phyloP scores from a whole-genome alignment of 179 eudicot species.

The Gypsophila paniculata region DNA sequence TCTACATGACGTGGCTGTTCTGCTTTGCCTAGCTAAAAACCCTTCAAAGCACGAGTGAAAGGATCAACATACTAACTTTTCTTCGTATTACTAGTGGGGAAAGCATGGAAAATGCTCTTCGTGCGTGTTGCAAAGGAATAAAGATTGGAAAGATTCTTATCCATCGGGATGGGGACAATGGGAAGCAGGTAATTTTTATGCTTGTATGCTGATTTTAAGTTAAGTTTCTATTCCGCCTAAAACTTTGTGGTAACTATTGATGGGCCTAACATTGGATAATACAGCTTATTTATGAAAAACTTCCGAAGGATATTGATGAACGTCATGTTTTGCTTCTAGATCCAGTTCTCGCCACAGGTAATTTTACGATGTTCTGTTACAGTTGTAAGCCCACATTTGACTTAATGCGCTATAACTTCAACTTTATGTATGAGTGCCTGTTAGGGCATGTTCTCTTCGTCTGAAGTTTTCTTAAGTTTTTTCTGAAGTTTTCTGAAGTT shows the following conservation, averaged over 20 bases:
- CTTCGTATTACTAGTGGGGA: slow-evolving; percentile 58
- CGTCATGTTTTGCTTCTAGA: slow-evolving; percentile 95
- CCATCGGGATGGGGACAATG: slow-evolving; percentile 96
- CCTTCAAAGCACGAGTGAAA: background rate
- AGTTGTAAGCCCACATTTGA: background rate
- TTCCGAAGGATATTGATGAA: slow-evolving; percentile 83
- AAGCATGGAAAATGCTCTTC: slow-evolving; percentile 98
- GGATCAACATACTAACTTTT: background rate
- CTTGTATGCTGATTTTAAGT: background rate
- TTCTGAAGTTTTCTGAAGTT: no score
- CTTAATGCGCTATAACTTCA: background rate
- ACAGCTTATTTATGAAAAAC: slow-evolving; percentile 97
- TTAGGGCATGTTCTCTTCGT: no score
- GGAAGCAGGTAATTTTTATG: slow-evolving; percentile 64
- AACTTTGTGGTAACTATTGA: slow-evolving; percentile 9
- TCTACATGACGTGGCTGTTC: background rate
- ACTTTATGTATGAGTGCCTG: no score
- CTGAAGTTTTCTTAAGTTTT: no score
- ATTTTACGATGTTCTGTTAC: background rate
- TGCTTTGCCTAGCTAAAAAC: background rate
- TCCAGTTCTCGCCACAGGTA: slow-evolving; percentile 98
- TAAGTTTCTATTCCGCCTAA: background rate
- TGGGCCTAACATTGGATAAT: slow-evolving; percentile 3
- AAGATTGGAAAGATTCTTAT: slow-evolving; percentile 95
- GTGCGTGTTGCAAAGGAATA: slow-evolving; percentile 99